phyloP scores from a whole-genome alignment of 768 basidiomycete genomes.

The Pisolithus marmoratus region DNA sequence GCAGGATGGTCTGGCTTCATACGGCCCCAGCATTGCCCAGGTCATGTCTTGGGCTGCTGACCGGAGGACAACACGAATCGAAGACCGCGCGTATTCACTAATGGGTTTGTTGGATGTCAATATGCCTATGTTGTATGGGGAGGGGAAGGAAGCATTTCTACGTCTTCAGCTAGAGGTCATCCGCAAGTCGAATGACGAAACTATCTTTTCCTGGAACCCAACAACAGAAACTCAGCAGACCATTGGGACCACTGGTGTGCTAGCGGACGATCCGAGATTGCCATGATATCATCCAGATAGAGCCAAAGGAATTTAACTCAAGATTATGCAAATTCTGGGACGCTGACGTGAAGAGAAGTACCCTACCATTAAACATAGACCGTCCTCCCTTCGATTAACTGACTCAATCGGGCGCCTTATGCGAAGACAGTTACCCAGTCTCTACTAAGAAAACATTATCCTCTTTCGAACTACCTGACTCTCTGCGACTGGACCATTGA shows the following conservation, averaged over 20 bases:
- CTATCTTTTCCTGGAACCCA: slow-evolving; percentile 1
- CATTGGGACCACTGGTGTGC: too few species aligned
- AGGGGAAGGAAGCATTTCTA: slow-evolving; percentile 5
- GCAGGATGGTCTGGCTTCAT: background rate
- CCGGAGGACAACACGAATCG: slow-evolving; percentile 10
- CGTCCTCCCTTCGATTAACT: too few species aligned
- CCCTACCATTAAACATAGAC: too few species aligned
- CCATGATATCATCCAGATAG: background rate
- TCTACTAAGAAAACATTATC: too few species aligned
- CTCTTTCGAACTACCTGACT: too few species aligned
- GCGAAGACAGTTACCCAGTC: too few species aligned
- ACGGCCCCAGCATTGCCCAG: slow-evolving; percentile 1
- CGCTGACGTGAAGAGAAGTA: too few species aligned
- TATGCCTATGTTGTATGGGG: slow-evolving; percentile 11
- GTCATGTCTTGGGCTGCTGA: slow-evolving; percentile 14
- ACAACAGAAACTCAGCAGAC: background rate
- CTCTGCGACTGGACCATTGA: too few species aligned
- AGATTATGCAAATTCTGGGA: too few species aligned
- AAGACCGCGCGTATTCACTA: slow-evolving; percentile 14
- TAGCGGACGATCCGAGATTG: background rate
- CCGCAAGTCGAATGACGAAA: background rate
- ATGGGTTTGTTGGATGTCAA: slow-evolving; percentile 9
- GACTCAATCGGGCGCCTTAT: too few species aligned
- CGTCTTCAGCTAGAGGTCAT: slow-evolving; percentile 3
- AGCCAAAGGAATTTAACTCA: too few species aligned